Percentiles rank a stretch among this genome's conserved stretches.
These are phyloP conservation scores for Dactylella cylindrospora DNA, from an alignment of 2,329 filamentous ascomycete genomes.

Conservation along the genomic window DNA sequence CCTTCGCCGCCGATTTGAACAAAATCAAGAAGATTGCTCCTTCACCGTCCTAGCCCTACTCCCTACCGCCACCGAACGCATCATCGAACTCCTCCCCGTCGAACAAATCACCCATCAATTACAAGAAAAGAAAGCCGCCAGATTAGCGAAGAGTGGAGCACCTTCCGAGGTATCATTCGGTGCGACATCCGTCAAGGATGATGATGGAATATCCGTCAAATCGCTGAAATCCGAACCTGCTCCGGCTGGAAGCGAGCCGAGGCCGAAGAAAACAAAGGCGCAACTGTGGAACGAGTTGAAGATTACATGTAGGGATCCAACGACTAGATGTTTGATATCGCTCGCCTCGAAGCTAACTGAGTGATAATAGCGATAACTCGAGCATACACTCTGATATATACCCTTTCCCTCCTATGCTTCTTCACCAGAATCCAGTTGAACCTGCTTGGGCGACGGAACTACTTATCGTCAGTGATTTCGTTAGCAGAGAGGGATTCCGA, in stretches of 20 bases:
- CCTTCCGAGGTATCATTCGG: slow-evolving; percentile 64
- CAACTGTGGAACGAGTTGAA: slow-evolving; percentile 98
- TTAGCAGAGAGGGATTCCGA: slow-evolving; percentile 65
- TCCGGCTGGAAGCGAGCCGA: slow-evolving; percentile 53
- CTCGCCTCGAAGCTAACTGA: background rate
- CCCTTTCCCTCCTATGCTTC: slow-evolving; percentile 81
- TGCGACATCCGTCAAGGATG: slow-evolving; percentile 59
- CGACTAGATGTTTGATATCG: background rate
- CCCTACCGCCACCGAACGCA: slow-evolving; percentile 85
- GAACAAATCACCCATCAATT: slow-evolving; percentile 91
- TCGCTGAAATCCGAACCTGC: slow-evolving; percentile 47
- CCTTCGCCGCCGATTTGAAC: slow-evolving; percentile 90
- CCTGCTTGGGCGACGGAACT: slow-evolving; percentile 89
- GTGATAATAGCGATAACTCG: slow-evolving; percentile 72
- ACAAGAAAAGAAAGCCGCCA: slow-evolving; percentile 84
- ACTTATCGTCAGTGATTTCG: slow-evolving; percentile 91
- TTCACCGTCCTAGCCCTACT: slow-evolving; percentile 96
- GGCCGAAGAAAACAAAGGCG: slow-evolving; percentile 73
- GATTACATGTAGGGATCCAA: slow-evolving; percentile 71
- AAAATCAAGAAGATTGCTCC: slow-evolving; percentile 98
- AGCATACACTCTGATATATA: slow-evolving; percentile 89
- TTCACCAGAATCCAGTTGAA: slow-evolving; percentile 95
- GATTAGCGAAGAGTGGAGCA: slow-evolving; percentile 62
- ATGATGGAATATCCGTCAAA: slow-evolving; percentile 51
- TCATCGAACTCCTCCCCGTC: slow-evolving; percentile 83